These are phyloP conservation scores for Phyllosticta citrichinensis DNA, from an alignment of 2,329 filamentous ascomycete genomes.

Conservation along the genomic window DNA sequence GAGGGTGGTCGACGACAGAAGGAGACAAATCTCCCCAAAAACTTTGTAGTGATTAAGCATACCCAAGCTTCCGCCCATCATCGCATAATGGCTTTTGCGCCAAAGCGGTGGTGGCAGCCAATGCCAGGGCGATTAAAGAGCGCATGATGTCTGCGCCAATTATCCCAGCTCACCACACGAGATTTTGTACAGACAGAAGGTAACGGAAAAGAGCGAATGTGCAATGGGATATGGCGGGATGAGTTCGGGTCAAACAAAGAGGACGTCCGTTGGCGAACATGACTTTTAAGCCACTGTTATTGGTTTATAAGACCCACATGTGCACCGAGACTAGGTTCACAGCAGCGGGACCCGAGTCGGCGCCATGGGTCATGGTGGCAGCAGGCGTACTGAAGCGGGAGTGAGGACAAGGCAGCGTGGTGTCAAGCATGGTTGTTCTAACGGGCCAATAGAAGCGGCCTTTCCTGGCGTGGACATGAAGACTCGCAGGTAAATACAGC, in stretches of 20 bases:
- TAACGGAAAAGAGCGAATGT: neutral
- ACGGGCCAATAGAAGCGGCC: neutral
- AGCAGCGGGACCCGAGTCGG: neutral
- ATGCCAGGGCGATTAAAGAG: neutral
- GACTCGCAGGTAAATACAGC: neutral
- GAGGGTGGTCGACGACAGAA: neutral
- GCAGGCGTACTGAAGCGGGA: neutral
- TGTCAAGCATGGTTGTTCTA: neutral
- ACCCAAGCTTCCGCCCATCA: neutral
- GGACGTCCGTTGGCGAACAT: neutral
- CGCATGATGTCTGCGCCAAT: neutral
- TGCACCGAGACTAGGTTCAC: neutral
- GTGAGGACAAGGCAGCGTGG: neutral
- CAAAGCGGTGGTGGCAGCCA: slow-evolving; percentile 2
- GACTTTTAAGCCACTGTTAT: neutral
- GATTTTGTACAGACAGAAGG: neutral
- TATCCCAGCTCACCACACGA: neutral
- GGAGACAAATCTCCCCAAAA: neutral
- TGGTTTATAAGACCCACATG: neutral
- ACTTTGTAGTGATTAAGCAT: neutral
- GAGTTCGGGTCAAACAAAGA: neutral
- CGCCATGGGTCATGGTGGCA: neutral
- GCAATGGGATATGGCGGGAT: neutral
- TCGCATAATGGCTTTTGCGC: neutral
- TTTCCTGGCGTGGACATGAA: neutral